Base-by-base conservation (phyloP, 2,329 filamentous ascomycete species). In the Zasmidium cellare region DNA sequence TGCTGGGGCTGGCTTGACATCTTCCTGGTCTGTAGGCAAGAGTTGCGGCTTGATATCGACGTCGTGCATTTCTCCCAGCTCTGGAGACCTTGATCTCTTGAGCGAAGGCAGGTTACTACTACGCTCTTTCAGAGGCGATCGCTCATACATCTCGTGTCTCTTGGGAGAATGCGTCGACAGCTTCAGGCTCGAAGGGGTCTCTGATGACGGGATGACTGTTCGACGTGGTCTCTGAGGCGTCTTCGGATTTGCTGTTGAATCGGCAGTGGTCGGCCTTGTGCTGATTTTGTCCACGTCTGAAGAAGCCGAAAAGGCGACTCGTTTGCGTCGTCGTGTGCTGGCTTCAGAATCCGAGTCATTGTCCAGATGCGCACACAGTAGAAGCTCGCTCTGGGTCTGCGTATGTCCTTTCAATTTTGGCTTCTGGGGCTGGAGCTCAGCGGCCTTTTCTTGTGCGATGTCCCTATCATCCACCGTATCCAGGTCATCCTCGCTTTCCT, bases 111-210 rank as follows among this genome's bases (percentile, higher is more conserved):
- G 16, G 46, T 63, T 65, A 41, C 31, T 56, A 45, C 61, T 64
- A n/a, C 59, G 59, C 23, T 64, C 59, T 44, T 56, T 63, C 25
- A 65, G 48, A 20, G 63, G 63, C 20, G 63, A 65, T 18, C 51
- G 14, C 35, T 46, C 46, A 28, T 51, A 25, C n/a, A 49, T 18
- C 28, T 19, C 16, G 35, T 25, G n/a, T 19, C 3, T 22, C 24
- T 22, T 46, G 20, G 38, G 22, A 24, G 51, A 49, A 12, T 53
- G 47, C 19, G 48, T 24, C 3, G 63, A 64, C 3, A 59, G 55
- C 28, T 50, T 44, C 24, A 59, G 49, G 44, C 57, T 62, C n/a
- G 61, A 53, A 38, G 63, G 59, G 24, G 59, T 63, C 11, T 60
- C 53, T 23, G 63, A 65, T 3, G 62, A 63, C 16, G 63, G 63